Evolutionary conservation across 441 rosid genomes (phyloP), one percentile per base, ranked within the genome.

Genomic region (Populus hybrid): DNA sequence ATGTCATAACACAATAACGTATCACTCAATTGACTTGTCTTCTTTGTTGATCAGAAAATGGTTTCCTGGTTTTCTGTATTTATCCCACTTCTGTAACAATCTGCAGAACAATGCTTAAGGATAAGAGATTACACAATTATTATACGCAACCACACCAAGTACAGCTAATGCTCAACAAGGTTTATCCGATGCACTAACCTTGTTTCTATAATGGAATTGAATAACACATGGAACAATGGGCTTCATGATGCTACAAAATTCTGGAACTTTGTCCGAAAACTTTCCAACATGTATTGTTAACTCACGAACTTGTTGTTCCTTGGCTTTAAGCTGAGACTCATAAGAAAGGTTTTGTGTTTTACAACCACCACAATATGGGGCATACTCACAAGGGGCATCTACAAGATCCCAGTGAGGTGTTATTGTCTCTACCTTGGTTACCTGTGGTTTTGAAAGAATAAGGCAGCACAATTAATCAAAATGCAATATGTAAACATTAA

Each of bases 361-460:
- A 81, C 96, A 95, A 69, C 99, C 98, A n/a, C 95, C 96, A 79
- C 97, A 93, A 38, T 88, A 85, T 3, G 90, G 83, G 28, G 99
- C 97, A 89, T 91, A 90, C 86, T 90, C 92, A 74, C 98, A 95
- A 74, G 99, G 99, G 26, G 98, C 92, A 78, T 92, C 93, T 28
- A 95, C 93, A 32, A 84, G 63, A 81, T 95, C 92, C 87, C 83
- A 54, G 67, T 91, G 98, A 77, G 95, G 92, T 76, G 91, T 77
- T 79, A 95, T 73, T 16, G 94, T 95, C 88, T 86, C 77, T 80
- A 93, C 42, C 87, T 95, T 95, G 16, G 90, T 82, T 69, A 84
- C 96, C 98, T 92, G 76, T 72, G 61, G 26, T 32, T 81, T 40
- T 16, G 26, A 74, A 38, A 78, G 79, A 74, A 70, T 23, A 77